A percentile compares a stretch with the other conserved stretches of the same genome.
phyloP scores from a whole-genome alignment of 352 stramenopile genomes.

The Globisporangium rhizosaccharum region DNA sequence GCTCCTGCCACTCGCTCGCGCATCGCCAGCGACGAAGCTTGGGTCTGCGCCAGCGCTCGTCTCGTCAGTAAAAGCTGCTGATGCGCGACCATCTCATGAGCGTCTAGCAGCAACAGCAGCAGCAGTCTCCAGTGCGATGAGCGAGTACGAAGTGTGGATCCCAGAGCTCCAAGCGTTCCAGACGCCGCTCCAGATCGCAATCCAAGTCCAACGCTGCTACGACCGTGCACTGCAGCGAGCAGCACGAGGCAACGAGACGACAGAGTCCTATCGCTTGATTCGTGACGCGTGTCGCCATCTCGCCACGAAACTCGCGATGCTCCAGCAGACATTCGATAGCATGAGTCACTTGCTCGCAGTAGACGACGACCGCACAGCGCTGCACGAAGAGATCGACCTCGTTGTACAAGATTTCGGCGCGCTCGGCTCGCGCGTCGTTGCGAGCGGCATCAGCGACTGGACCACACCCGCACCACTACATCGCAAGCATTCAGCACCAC shows the following conservation, averaged over 20 bases:
- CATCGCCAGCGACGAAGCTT: not conserved
- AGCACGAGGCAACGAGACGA: too few species aligned
- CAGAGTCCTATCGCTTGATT: not conserved
- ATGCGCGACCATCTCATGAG: not conserved
- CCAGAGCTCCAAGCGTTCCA: constrained; percentile 19
- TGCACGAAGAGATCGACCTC: constrained; percentile 12
- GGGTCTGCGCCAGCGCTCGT: not conserved
- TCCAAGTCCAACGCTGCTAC: constrained; percentile 21
- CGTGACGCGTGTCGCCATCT: constrained; percentile 10
- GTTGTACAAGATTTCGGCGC: constrained; percentile 8
- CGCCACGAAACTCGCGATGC: constrained; percentile 2
- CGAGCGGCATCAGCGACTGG: not conserved
- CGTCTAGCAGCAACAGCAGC: not conserved
- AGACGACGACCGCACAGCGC: constrained; percentile 8
- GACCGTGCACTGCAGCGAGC: not conserved
- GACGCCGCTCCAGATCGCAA: constrained; percentile 31
- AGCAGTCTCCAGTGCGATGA: not conserved
- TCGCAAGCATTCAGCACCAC: too few species aligned
- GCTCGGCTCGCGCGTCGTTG: constrained; percentile 1
- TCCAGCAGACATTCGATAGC: constrained; percentile 10
- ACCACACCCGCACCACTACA: too few species aligned
- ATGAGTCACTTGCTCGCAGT: constrained; percentile 5
- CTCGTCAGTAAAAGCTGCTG: not conserved
- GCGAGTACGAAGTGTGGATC: constrained; percentile 22
- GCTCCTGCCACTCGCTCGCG: too few species aligned